Conservation (phyloP, 2,329 filamentous ascomycete genomes). For the Colletotrichum trifolii region DNA sequence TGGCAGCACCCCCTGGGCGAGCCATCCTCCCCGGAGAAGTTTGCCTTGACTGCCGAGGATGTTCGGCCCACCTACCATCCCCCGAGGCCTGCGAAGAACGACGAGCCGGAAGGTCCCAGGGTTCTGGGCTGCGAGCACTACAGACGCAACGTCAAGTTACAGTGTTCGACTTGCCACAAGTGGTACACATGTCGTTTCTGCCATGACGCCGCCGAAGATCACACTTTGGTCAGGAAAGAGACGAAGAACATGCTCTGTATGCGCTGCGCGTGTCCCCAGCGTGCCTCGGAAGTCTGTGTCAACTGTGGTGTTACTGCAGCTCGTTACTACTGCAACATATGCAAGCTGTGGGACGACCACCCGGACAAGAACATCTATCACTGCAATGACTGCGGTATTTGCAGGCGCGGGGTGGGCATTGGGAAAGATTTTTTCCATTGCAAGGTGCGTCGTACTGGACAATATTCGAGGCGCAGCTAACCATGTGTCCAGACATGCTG, state of each 20-base stretch:
- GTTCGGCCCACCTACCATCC: constrained; percentile 75
- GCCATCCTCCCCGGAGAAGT: constrained; percentile 51
- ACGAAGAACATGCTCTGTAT: constrained; percentile 98
- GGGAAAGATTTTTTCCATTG: constrained; percentile 99
- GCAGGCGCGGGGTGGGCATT: constrained; percentile 87
- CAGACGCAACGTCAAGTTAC: constrained; percentile 93
- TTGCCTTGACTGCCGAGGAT: constrained; percentile 69
- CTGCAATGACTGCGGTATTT: constrained; percentile 95
- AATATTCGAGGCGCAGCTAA: background rate
- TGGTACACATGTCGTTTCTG: constrained; percentile 98
- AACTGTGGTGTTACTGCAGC: constrained; percentile 82
- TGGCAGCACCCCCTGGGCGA: constrained; percentile 65
- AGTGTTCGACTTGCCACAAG: constrained; percentile 87
- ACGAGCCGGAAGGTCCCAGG: constrained; percentile 54
- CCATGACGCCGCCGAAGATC: constrained; percentile 85
- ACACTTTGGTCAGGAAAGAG: constrained; percentile 80
- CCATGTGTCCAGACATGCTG: constrained; percentile 75
- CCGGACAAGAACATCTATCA: constrained; percentile 93
- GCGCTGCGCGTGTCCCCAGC: constrained; percentile 88
- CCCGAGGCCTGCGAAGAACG: constrained; percentile 57
- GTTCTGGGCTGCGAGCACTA: constrained; percentile 89
- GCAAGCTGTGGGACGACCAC: constrained; percentile 98
- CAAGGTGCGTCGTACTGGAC: constrained; percentile 71
- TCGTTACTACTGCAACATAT: constrained; percentile 92
- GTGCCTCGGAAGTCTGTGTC: constrained; percentile 80